phyloP scores from a whole-genome alignment of 2,329 filamentous ascomycete genomes.

The Colletotrichum spaethianum region DNA sequence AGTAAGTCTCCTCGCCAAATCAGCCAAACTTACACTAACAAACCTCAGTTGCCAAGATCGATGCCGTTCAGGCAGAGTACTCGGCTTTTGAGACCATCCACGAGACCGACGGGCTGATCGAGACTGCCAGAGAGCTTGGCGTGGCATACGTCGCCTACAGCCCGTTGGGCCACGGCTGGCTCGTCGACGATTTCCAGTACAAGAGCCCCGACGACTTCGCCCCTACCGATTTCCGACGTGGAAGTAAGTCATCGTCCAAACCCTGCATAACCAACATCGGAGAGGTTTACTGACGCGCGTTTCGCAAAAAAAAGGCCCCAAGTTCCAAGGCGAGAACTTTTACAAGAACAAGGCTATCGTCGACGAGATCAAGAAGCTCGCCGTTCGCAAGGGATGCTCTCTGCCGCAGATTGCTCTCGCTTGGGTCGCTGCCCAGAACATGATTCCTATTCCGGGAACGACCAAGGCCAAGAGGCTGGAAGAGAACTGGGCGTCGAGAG shows the following conservation, averaged over 20 bases:
- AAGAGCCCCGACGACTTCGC: constrained; percentile 62
- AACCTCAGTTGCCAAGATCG: constrained; percentile 59
- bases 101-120: constrained; percentile 53
- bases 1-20: constrained; percentile 47
- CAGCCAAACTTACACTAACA: background rate
- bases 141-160: constrained; percentile 62
- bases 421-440: constrained; percentile 56
- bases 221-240: constrained; percentile 56
- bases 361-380: constrained; percentile 57
- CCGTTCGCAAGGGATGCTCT: constrained; percentile 51
- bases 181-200: constrained; percentile 59
- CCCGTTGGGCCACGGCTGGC: constrained; percentile 62
- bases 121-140: constrained; percentile 56
- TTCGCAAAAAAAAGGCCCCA: constrained; percentile 45
- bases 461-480: constrained; percentile 56
- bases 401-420: constrained; percentile 55
- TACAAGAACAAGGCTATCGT: constrained; percentile 59
- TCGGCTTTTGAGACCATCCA: constrained; percentile 48
- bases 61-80: constrained; percentile 62
- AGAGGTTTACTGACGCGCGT: constrained; percentile 43
- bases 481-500: constrained; percentile 56
- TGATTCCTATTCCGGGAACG: constrained; percentile 63
- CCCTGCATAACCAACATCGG: too few species aligned
- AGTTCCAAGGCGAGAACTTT: constrained; percentile 60
- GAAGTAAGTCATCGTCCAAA: constrained; percentile 44